Evolutionary conservation across 352 stramenopile species (phyloP).

Genomic region (Peronospora tabacina): DNA sequence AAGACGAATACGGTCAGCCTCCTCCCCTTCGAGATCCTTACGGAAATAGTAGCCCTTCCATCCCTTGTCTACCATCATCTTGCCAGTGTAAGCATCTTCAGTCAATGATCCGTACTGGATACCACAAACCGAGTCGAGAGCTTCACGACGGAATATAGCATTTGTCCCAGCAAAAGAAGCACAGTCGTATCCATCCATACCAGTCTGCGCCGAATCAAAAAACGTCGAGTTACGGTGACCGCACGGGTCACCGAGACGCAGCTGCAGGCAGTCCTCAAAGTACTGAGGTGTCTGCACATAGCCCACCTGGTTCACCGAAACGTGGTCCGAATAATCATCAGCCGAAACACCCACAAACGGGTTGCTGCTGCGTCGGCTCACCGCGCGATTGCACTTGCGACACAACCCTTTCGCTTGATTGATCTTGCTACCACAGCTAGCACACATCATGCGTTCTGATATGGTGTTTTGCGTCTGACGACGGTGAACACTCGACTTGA

Average conservation of each 20-base stretch:
- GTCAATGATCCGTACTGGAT: conserved; percentile 73
- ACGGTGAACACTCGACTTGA: conserved; percentile 54
- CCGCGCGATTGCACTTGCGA: conserved; percentile 47
- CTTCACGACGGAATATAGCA: conserved; percentile 66
- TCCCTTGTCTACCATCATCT: conserved; percentile 78
- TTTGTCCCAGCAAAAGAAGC: conserved; percentile 69
- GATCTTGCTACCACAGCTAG: conserved; percentile 54
- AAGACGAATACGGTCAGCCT: conserved; percentile 56
- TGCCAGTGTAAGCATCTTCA: conserved; percentile 68
- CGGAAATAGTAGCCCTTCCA: conserved; percentile 75
- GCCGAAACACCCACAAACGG: conserved; percentile 46
- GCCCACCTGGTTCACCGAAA: conserved; percentile 60
- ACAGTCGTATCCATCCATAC: conserved; percentile 67
- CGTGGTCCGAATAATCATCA: conserved; percentile 65
- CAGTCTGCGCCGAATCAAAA: conserved; percentile 63
- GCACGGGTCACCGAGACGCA: conserved; percentile 51
- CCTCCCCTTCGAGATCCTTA: conserved; percentile 66
- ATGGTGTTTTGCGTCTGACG: conserved; percentile 65
- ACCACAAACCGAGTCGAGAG: conserved; percentile 60
- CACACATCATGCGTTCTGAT: conserved; percentile 50
- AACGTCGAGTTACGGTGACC: conserved; percentile 69
- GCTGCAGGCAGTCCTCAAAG: conserved; percentile 61
- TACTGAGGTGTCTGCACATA: conserved; percentile 73
- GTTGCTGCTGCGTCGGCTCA: conserved; percentile 28
- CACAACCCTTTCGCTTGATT: conserved; percentile 60